phyloP scores from a whole-genome alignment of 2,329 filamentous ascomycete genomes.

The Penicillium janthinellum region DNA sequence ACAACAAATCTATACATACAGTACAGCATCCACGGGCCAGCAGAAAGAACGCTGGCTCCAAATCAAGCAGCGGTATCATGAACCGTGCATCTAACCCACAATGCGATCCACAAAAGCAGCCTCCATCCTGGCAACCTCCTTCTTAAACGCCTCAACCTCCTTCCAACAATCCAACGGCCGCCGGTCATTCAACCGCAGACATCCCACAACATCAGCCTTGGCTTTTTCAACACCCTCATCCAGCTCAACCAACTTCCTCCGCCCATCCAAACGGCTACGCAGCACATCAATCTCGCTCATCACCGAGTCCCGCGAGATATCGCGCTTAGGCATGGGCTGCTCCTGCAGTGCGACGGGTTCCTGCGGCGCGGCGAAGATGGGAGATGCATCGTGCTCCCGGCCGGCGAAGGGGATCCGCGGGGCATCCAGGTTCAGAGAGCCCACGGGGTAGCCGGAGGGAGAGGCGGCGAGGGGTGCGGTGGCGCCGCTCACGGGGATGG shows the following conservation, averaged over 20 bases:
- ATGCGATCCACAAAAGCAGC: constrained; percentile 85
- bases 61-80: constrained; percentile 13
- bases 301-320: constrained; percentile 56
- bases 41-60: constrained; percentile 14
- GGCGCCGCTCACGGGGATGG: constrained; percentile 30
- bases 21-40: constrained; percentile 22
- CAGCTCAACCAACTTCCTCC: constrained; percentile 63
- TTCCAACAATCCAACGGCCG: constrained; percentile 91
- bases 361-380: constrained; percentile 17
- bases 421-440: constrained; percentile 43
- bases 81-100: constrained; percentile 37
- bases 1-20: constrained; percentile 32
- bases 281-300: constrained; percentile 60
- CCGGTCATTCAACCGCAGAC: constrained; percentile 80
- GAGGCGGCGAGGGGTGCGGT: constrained; percentile 26
- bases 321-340: constrained; percentile 37
- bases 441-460: constrained; percentile 26
- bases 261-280: constrained; percentile 60
- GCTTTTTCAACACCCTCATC: constrained; percentile 74
- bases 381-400: constrained; percentile 35
- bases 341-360: constrained; percentile 20
- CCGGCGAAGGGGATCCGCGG: constrained; percentile 48
- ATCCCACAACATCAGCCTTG: constrained; percentile 74
- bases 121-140: constrained; percentile 83
- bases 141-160: constrained; percentile 89